phyloP scores from a whole-genome alignment of 202 grass and related monocot genomes.

The Sporobolus alterniflorus region DNA sequence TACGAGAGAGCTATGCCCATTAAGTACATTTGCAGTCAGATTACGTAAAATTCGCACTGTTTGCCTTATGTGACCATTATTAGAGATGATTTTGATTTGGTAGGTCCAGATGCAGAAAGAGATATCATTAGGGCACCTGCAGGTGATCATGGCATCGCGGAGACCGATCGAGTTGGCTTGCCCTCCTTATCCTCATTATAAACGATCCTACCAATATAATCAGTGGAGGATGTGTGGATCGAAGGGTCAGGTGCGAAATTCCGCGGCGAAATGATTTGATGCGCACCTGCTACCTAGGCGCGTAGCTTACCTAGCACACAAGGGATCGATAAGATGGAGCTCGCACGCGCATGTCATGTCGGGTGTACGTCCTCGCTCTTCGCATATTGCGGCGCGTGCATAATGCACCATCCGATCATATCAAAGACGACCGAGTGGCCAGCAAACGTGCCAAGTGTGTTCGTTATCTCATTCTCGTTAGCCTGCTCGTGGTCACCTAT shows the following conservation, averaged over 20 bases:
- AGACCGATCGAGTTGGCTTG: neutral
- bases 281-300: neutral
- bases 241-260: neutral
- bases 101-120: neutral
- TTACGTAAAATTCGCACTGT: neutral
- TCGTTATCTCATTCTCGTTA: too few relatives aligned
- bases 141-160: neutral
- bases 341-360: neutral
- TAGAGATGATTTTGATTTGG: neutral
- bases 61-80: neutral
- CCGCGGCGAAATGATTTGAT: slow-evolving; percentile 5
- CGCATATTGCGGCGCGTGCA: neutral
- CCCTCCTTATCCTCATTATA: neutral
- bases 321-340: neutral
- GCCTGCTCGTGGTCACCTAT: too few relatives aligned
- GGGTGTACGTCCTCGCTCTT: neutral
- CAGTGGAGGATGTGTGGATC: neutral
- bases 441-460: neutral
- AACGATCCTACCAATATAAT: neutral
- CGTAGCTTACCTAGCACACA: neutral
- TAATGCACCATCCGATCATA: neutral
- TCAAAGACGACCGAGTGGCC: neutral
- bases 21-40: too few relatives aligned
- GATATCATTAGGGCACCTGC: neutral
- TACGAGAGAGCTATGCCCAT: too few relatives aligned